Evolutionary conservation across 2,329 filamentous ascomycete species (phyloP), one percentile per base, ranked within the genome.

Genomic region (Chaetomium strumarium): DNA sequence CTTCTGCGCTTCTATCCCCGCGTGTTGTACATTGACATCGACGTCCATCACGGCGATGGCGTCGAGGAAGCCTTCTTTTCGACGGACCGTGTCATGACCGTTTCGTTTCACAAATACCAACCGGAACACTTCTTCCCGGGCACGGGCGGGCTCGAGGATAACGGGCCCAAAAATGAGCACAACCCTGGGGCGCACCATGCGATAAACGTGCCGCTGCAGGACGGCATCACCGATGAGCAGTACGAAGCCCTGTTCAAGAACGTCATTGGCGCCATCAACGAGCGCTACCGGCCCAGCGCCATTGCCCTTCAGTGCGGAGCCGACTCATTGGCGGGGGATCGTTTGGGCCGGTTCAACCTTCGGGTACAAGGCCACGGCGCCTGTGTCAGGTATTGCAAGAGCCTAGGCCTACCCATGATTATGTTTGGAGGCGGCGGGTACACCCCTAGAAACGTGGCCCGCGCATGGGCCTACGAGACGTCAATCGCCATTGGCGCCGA

Each of bases 101-200:
- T 95, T 36, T 95, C 90, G 30, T 96, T 96, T 69, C 93, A 99
- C 76, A 96, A 97, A 70, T 97, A 93, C 71, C 91, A 95, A 63
- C 88, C 85, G 58, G 66, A 76, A 48, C 78, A 76, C 58, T 96
- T 95, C 75, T 96, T 96, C 69, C 91, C 91, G 1, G 91, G 90
- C 51, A 96, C 91, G 0, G 91, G 91, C n/a, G 85, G 81, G 13
- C 81, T 93, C 41, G 85, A 91, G 57, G 87, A 90, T 68, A 95
- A 89, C 47, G 91, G 91, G 0, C 90, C 90, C 1, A 80, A 83
- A 62, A 86, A 87, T 66, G 86, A 90, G 55, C 81, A 86, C 57
- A 96, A 96, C 66, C 84, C 88, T 1, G 91, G 91, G 46, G 88
- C 90, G 20, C 90, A 95, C 68, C 90, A 96, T 68, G 83, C 89